These are phyloP conservation scores for Chalciporus sphaerocephalus DNA, from an alignment of 768 basidiomycete genomes.

Conservation along the genomic window DNA sequence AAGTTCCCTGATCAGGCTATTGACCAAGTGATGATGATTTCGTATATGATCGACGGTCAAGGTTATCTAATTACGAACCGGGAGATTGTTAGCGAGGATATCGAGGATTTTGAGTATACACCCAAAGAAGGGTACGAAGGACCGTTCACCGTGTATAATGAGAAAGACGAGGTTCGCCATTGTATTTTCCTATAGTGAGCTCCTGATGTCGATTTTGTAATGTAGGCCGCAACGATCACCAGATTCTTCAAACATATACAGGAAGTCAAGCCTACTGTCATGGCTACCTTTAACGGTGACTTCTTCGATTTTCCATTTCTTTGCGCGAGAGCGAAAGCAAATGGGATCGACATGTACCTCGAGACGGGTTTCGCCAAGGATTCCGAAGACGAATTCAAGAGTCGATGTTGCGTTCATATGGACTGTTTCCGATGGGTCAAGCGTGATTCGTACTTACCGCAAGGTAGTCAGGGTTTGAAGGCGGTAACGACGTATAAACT, in stretches of 20 bases:
- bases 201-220: not conserved
- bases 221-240: constrained; percentile 72
- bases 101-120: constrained; percentile 98
- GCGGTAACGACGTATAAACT: constrained; percentile 95
- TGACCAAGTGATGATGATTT: constrained; percentile 99
- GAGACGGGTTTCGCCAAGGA: constrained; percentile 94
- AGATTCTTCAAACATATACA: constrained; percentile 94
- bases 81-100: constrained; percentile 95
- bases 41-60: constrained; percentile 98
- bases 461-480: constrained; percentile 97
- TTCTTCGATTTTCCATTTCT: constrained; percentile 99
- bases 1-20: constrained; percentile 95
- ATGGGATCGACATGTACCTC: constrained; percentile 94
- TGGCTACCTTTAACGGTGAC: constrained; percentile 98
- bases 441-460: constrained; percentile 95
- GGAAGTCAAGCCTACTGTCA: constrained; percentile 91
- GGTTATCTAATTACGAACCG: constrained; percentile 97
- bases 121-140: constrained; percentile 98
- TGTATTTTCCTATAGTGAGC: not conserved
- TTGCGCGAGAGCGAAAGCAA: constrained; percentile 73
- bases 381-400: constrained; percentile 92
- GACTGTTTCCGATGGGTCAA: constrained; percentile 99
- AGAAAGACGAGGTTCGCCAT: constrained; percentile 81
- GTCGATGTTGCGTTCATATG: constrained; percentile 91
- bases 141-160: constrained; percentile 93